Conservation (phyloP, 78 protist genomes). For the Cavenderia fasciculata region DNA sequence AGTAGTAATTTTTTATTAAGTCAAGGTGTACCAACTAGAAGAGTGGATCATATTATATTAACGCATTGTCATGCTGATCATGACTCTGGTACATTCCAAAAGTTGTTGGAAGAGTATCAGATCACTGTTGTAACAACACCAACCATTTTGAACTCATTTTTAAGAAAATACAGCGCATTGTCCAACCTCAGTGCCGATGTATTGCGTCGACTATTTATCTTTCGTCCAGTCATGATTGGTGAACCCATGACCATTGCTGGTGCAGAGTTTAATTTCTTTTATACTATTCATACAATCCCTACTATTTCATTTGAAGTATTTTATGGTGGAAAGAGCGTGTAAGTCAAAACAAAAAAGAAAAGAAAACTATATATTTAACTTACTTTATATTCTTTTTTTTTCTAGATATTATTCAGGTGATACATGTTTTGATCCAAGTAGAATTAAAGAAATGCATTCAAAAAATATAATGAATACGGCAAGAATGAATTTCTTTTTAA, state of each 20-base stretch:
- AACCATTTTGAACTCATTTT: constrained; percentile 74
- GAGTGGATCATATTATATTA: constrained; percentile 67
- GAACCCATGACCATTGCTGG: constrained; percentile 77
- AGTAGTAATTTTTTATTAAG: constrained; percentile 56
- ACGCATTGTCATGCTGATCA: constrained; percentile 91
- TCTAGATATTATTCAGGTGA: constrained; percentile 67
- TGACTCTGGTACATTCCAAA: constrained; percentile 89
- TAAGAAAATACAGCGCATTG: constrained; percentile 82
- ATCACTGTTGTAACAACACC: constrained; percentile 85
- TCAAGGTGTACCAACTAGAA: constrained; percentile 83
- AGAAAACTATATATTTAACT: background rate
- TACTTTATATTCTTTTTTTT: background rate
- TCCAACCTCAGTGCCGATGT: constrained; percentile 31
- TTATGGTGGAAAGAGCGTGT: constrained; percentile 75
- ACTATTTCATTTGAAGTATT: constrained; percentile 74
- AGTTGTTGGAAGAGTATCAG: constrained; percentile 77
- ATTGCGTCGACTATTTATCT: constrained; percentile 65
- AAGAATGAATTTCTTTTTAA: constrained; percentile 74
- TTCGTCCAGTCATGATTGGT: constrained; percentile 80
- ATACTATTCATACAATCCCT: constrained; percentile 86
- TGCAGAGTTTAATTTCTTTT: constrained; percentile 79
- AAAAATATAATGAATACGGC: constrained; percentile 27
- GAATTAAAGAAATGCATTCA: constrained; percentile 62
- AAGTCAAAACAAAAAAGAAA: background rate
- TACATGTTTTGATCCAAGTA: constrained; percentile 68